Conservation (phyloP, 305 asterid genomes). For the Ilex paraguariensis region DNA sequence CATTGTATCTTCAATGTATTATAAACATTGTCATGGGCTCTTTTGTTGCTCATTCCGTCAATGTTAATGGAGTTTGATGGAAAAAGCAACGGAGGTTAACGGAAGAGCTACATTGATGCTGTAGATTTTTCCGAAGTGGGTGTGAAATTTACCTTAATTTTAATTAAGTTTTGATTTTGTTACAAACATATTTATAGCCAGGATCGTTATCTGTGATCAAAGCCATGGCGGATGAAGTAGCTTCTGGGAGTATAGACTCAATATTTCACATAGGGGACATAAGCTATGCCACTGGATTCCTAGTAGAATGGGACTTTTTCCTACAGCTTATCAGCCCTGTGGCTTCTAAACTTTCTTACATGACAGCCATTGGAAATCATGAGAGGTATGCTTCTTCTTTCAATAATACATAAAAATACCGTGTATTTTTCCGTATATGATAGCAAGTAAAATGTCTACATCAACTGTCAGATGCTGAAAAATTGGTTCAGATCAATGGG, state of each 20-base stretch:
- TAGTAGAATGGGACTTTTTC: slow-evolving; percentile 88
- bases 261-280: slow-evolving; percentile 90
- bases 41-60: no score
- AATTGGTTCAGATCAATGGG: no score
- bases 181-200: slow-evolving; percentile 33
- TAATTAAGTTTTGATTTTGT: background rate
- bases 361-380: slow-evolving; percentile 94
- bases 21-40: no score
- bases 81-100: no score
- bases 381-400: slow-evolving; percentile 48
- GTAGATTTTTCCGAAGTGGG: no score
- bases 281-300: slow-evolving; percentile 87
- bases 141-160: no score
- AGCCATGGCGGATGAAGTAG: slow-evolving; percentile 51
- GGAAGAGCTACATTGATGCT: no score
- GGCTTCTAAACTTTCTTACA: slow-evolving; percentile 67
- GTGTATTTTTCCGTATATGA: no score
- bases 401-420: background rate
- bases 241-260: slow-evolving; percentile 48
- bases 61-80: no score
- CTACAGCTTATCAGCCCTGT: slow-evolving; percentile 63
- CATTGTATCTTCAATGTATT: no score
- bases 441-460: no score
- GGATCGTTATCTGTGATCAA: slow-evolving; percentile 62
- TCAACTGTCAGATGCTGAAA: no score